Evolutionary conservation across 176 grass and related monocot genomes (phyloP).

Genomic region (Urochloa ruziziensis): DNA sequence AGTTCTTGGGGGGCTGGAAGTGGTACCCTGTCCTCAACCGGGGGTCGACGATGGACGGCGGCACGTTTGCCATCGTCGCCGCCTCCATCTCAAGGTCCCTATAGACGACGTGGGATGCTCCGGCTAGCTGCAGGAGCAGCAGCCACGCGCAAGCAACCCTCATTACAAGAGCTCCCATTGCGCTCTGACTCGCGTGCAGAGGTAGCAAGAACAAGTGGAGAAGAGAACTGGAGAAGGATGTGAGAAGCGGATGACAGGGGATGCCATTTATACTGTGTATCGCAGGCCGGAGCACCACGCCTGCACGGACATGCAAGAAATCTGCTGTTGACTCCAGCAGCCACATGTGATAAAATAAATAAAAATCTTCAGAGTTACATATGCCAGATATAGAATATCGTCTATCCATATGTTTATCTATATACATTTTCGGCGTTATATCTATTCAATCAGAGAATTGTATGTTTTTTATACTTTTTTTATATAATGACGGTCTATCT

Average conservation of each 20-base stretch:
- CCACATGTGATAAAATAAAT: too few relatives aligned
- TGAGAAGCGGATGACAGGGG: slow-evolving; percentile 4
- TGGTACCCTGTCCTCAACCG: slow-evolving; percentile 52
- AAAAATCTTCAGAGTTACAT: too few relatives aligned
- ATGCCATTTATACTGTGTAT: slow-evolving; percentile 24
- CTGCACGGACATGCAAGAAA: not conserved
- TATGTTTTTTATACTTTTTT: too few relatives aligned
- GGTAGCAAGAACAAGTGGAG: not conserved
- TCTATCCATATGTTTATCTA: too few relatives aligned
- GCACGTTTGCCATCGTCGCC: slow-evolving; percentile 5
- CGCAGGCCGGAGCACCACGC: not conserved
- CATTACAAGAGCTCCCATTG: slow-evolving; percentile 25
- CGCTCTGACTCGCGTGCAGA: not conserved
- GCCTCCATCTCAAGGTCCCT: not conserved
- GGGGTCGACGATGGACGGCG: slow-evolving; percentile 34
- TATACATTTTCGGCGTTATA: too few relatives aligned
- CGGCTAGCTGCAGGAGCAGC: slow-evolving; percentile 39
- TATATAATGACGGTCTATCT: too few relatives aligned
- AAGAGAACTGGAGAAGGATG: not conserved
- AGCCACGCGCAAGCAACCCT: slow-evolving; percentile 24
- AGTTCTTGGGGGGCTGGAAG: slow-evolving; percentile 71
- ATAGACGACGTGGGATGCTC: slow-evolving; percentile 49
- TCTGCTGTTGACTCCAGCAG: too few relatives aligned
- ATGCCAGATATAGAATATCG: too few relatives aligned
- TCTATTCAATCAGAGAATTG: too few relatives aligned